These are phyloP conservation scores for Auriculariales sp. DNA, from an alignment of 768 basidiomycete genomes.

Conservation along the genomic window DNA sequence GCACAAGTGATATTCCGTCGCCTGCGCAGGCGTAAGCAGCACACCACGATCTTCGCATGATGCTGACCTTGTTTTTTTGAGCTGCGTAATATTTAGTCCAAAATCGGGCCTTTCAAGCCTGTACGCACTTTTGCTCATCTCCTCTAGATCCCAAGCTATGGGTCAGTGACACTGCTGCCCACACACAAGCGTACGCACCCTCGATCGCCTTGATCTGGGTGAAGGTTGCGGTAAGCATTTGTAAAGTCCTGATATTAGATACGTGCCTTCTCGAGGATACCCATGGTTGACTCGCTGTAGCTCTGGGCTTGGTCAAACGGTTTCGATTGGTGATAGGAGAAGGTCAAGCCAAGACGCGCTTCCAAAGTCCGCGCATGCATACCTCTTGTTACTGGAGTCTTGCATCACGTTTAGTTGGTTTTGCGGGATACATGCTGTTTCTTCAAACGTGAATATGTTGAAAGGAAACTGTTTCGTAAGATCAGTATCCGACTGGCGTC, in stretches of 20 bases:
- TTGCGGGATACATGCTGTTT: no score
- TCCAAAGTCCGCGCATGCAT: no score
- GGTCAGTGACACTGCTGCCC: background rate
- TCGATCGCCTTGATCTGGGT: slow-evolving; percentile 87
- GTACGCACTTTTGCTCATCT: slow-evolving; percentile 88
- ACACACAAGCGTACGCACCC: slow-evolving; percentile 40
- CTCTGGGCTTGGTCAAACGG: no score
- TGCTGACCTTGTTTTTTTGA: slow-evolving; percentile 83
- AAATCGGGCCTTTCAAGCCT: background rate
- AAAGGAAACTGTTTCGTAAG: no score
- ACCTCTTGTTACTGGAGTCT: no score
- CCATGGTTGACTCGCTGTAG: slow-evolving; percentile 58
- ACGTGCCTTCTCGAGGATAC: slow-evolving; percentile 76
- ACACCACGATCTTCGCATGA: slow-evolving; percentile 4
- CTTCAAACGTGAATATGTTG: no score
- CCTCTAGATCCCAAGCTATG: slow-evolving; percentile 37
- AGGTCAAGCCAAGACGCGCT: no score
- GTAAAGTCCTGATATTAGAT: background rate
- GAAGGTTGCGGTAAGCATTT: slow-evolving; percentile 1
- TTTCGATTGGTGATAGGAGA: no score
- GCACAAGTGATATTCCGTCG: slow-evolving; percentile 89
- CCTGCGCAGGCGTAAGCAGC: slow-evolving; percentile 26
- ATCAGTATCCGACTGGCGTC: no score
- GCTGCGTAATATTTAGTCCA: slow-evolving; percentile 26
- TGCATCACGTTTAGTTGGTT: no score